Base-by-base conservation (phyloP, 306 rosid species). In the Sicyos edulis region DNA sequence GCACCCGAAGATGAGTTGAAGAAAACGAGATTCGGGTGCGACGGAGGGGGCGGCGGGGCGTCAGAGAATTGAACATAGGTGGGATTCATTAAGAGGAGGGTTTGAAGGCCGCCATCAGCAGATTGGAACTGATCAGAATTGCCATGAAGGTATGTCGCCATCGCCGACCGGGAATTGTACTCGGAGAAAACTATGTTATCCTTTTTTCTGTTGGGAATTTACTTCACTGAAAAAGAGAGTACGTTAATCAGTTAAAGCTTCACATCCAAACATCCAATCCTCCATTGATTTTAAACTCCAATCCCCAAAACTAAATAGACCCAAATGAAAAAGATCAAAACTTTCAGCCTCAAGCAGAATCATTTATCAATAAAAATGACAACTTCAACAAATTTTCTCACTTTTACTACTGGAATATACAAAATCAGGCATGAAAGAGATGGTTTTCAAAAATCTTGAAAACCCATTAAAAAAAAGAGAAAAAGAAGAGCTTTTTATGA, bases 81-180 rank as follows among this genome's bases (percentile, higher is more conserved):
- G 2, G 90, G 97, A 78, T 93, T 93, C 99, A 91, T 93, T 59
- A 93, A 89, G 2, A 93, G 80, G 0, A 93, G 91, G 4, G 99
- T 93, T 61, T 93, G 99, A 53, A 93, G 85, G 40, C 92, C 96
- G 12, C 91, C 95, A 37, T 83, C 97, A 17, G 86, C 40, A 2
- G 86, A 83, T 86, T 97, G 77, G 91, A 91, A 68, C 53, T 89
- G 89, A 68, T 88, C 97, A 13, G 99, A 74, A 81, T 86, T 91
- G 8, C 84, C 85, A 73, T 91, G 99, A 80, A 85, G 91, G 75
- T 93, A 91, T 60, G 97, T 91, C 76, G 97, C 96, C 99, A 93
- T 92, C 76, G 82, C 37, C 14, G 53, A 29, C 22, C 54, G 42
- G 45, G 22, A 22, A 4, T 2, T 32, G 22, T 15, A 42, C 3